Percentiles rank a stretch among this genome's conserved stretches.
Evolutionary conservation across 2,329 filamentous ascomycete species (phyloP).

Genomic region (Stachybotrys chlorohalonatus): DNA sequence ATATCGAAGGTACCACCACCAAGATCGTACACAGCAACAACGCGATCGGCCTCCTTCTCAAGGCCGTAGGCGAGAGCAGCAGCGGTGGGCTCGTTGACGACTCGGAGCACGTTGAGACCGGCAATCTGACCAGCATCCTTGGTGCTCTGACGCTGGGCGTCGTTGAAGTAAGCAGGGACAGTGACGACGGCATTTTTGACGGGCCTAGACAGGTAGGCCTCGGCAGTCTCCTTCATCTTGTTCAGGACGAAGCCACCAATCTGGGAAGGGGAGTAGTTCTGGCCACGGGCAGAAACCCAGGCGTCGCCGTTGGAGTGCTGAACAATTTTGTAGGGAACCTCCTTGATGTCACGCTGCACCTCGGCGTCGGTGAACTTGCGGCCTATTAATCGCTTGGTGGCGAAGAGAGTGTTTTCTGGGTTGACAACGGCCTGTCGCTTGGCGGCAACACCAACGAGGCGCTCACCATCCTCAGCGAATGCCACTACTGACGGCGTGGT

Average conservation of each 20-base stretch:
- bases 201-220: conserved; percentile 81
- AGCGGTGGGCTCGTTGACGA: conserved; percentile 96
- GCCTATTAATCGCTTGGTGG: conserved; percentile 97
- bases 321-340: conserved; percentile 97
- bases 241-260: conserved; percentile 92
- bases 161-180: conserved; percentile 97
- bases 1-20: conserved; percentile 99
- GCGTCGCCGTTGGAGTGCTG: conserved; percentile 95
- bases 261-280: conserved; percentile 98
- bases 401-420: conserved; percentile 96
- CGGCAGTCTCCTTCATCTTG: conserved; percentile 99
- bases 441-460: conserved; percentile 90
- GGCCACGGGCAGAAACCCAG: conserved; percentile 85
- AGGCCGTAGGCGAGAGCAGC: conserved; percentile 93
- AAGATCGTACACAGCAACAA: conserved; percentile 95
- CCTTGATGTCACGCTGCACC: conserved; percentile 93
- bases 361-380: conserved; percentile 92
- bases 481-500: conserved; percentile 73
- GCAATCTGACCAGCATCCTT: conserved; percentile 97
- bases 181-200: conserved; percentile 96
- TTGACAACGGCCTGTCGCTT: conserved; percentile 98
- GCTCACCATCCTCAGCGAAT: conserved; percentile 91
- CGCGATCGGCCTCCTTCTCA: conserved; percentile 83
- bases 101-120: conserved; percentile 92
- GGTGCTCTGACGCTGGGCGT: conserved; percentile 94